Evolutionary conservation across 345 rosid genomes (phyloP).

Genomic region (Bruguiera parviflora): DNA sequence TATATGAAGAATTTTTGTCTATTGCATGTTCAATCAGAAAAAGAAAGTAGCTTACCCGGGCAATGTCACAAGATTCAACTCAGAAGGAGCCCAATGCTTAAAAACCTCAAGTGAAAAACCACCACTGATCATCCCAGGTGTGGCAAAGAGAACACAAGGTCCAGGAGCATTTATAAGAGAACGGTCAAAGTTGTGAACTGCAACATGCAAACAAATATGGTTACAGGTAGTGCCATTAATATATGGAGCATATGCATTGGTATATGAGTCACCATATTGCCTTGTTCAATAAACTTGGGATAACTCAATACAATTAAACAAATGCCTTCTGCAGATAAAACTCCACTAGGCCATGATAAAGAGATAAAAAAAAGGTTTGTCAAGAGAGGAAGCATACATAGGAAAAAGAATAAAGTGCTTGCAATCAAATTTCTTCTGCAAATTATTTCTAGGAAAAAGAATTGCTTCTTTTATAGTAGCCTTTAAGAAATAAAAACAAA

Average conservation of each 20-base stretch:
- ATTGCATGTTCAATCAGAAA: slow-evolving; percentile 1
- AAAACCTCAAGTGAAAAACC: slow-evolving; percentile 96
- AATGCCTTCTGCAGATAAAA: neutral
- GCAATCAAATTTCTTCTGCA: neutral
- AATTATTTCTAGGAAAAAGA: no score
- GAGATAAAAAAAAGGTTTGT: no score
- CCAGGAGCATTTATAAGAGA: slow-evolving; percentile 80
- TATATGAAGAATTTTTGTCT: neutral
- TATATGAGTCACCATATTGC: neutral
- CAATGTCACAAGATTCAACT: slow-evolving; percentile 68
- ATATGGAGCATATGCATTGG: neutral
- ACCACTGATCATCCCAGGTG: slow-evolving; percentile 96
- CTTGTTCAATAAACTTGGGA: neutral
- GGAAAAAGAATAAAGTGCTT: neutral
- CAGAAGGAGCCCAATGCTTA: slow-evolving; percentile 92
- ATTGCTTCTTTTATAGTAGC: no score
- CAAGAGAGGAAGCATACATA: neutral
- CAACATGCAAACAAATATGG: slow-evolving; percentile 20
- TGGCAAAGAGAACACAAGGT: slow-evolving; percentile 97
- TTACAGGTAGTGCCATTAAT: neutral
- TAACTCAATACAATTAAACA: neutral
- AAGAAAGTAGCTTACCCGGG: slow-evolving; percentile 64
- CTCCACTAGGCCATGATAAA: neutral
- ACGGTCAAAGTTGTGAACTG: slow-evolving; percentile 77
- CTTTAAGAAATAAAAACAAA: no score